phyloP scores from a whole-genome alignment of 148 eudicot species.

The Limonium bicolor region DNA sequence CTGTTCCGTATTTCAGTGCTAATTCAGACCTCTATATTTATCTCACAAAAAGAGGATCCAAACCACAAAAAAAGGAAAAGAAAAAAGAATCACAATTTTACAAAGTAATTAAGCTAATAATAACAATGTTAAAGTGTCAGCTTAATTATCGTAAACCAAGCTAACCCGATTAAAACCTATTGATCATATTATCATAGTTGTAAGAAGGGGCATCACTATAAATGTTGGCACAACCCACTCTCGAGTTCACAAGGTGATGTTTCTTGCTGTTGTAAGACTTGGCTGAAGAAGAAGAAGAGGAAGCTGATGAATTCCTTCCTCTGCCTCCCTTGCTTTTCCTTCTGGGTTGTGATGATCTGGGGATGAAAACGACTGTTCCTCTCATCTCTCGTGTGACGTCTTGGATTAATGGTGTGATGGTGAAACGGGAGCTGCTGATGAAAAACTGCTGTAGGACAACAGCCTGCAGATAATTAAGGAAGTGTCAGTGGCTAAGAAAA shows the following conservation, averaged over 20 bases:
- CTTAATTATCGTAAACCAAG: no score
- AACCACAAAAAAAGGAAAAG: no score
- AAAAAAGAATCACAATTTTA: no score
- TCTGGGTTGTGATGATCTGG: constrained; percentile 20
- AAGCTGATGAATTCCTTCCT: not conserved
- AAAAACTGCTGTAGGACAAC: constrained; percentile 1
- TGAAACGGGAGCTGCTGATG: not conserved
- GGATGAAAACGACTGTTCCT: constrained; percentile 57
- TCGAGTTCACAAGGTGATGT: constrained; percentile 1
- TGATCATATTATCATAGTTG: no score
- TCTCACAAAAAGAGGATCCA: no score
- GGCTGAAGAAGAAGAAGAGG: not conserved
- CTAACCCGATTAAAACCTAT: no score
- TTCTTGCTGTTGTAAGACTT: constrained; percentile 5
- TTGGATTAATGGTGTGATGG: constrained; percentile 6
- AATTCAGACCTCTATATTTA: no score
- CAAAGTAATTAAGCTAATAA: no score
- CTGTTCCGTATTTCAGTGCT: no score
- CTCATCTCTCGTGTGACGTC: constrained; percentile 24
- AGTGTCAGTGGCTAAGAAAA: not conserved
- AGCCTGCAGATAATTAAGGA: not conserved
- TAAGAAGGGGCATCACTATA: no score
- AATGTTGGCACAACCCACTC: no score
- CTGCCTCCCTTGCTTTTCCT: constrained; percentile 32
- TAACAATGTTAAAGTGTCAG: no score